phyloP scores from a whole-genome alignment of 1,284 basidiomycete species.

The Naganishia cerealis region DNA sequence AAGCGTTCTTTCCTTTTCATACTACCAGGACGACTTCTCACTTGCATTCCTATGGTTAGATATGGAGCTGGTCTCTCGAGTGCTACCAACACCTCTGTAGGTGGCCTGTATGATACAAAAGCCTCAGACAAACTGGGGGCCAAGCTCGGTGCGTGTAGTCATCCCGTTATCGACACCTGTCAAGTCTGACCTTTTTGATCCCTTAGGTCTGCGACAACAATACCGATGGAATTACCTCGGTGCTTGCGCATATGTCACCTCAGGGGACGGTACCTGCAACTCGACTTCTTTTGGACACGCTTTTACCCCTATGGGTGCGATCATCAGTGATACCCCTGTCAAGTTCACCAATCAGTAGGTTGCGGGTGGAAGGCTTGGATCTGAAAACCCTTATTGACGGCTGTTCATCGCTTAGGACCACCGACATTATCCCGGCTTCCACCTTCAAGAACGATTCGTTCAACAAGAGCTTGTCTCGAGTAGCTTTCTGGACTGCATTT shows the following conservation, averaged over 20 bases:
- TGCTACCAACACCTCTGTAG: conserved; percentile 40
- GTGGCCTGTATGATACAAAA: conserved; percentile 42
- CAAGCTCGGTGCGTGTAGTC: conserved; percentile 15
- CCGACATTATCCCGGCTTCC: conserved; percentile 41
- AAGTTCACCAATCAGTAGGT: conserved; percentile 39
- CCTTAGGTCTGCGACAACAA: conserved; percentile 47
- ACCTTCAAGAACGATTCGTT: conserved; percentile 45
- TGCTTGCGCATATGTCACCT: conserved; percentile 49
- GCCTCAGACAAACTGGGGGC: conserved; percentile 42
- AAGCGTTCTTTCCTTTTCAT: conserved; percentile 34
- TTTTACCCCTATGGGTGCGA: conserved; percentile 46
- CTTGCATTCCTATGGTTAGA: conserved; percentile 27
- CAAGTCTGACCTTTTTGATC: not conserved
- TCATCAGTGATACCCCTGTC: conserved; percentile 48
- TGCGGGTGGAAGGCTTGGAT: not conserved
- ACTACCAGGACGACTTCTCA: not conserved
- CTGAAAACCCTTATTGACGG: not conserved
- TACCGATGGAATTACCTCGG: conserved; percentile 53
- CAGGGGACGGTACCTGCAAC: conserved; percentile 49
- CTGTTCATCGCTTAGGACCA: conserved; percentile 24
- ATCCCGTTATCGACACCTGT: not conserved
- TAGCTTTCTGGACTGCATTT: conserved; percentile 49
- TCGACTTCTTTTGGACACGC: conserved; percentile 48
- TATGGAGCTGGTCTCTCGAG: conserved; percentile 44
- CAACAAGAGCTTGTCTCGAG: conserved; percentile 44